Percentiles rank a stretch among this genome's conserved stretches.
Evolutionary conservation across 495 filamentous ascomycete species (phyloP).

Genomic region (Peziza echinospora): DNA sequence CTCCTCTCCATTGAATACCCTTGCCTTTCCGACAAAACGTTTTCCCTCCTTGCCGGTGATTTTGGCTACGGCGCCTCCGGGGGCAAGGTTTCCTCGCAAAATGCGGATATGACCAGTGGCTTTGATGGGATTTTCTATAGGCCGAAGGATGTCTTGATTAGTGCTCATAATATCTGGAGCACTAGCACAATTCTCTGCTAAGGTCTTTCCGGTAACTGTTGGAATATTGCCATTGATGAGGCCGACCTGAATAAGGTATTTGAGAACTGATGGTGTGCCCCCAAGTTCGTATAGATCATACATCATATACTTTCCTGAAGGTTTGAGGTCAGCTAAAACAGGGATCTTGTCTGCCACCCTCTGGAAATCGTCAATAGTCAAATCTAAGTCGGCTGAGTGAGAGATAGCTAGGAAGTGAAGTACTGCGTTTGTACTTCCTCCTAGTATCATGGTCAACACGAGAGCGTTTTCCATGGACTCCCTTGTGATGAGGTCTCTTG

Average conservation of each 20-base stretch:
- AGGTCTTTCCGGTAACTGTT: conserved; percentile 81
- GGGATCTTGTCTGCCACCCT: conserved; percentile 74
- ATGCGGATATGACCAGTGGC: conserved; percentile 73
- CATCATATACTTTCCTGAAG: conserved; percentile 74
- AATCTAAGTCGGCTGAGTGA: conserved; percentile 58
- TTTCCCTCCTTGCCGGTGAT: conserved; percentile 93
- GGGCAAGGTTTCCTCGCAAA: conserved; percentile 72
- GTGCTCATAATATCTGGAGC: conserved; percentile 54
- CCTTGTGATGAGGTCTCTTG: conserved; percentile 64
- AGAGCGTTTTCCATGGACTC: conserved; percentile 83
- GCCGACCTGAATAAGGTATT: conserved; percentile 63
- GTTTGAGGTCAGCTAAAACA: conserved; percentile 81
- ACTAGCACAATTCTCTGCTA: conserved; percentile 66
- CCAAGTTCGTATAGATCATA: conserved; percentile 89
- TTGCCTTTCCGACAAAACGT: conserved; percentile 56
- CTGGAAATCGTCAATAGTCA: conserved; percentile 76
- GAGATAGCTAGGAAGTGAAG: conserved; percentile 94
- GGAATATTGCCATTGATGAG: conserved; percentile 65
- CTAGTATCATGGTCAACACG: conserved; percentile 77
- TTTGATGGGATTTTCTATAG: conserved; percentile 69
- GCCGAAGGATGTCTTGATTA: conserved; percentile 68
- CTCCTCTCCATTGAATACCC: conserved; percentile 80
- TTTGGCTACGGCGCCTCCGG: conserved; percentile 84
- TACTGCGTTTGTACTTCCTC: conserved; percentile 79
- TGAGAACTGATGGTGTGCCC: conserved; percentile 76